Evolutionary conservation across 768 basidiomycete species (phyloP).

Genomic region (Hygrophoropsis aurantiaca): DNA sequence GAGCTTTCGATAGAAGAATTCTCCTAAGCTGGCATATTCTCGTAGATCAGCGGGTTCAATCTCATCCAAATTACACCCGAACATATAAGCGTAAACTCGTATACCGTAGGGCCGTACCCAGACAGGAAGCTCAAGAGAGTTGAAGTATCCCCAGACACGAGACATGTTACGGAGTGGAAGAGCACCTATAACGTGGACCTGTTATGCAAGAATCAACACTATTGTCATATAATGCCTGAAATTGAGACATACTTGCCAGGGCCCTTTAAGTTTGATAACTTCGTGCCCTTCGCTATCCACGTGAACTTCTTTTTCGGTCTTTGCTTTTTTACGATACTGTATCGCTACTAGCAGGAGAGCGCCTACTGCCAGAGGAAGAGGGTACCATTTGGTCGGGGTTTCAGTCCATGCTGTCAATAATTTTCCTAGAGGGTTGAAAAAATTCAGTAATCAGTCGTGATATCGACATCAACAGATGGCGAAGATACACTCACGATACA

Average conservation of each 20-base stretch:
- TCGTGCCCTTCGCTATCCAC: constrained; percentile 85
- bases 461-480: constrained; percentile 1
- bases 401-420: constrained; percentile 77
- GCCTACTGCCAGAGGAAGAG: constrained; percentile 86
- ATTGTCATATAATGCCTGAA: background rate
- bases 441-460: constrained; percentile 12
- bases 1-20: constrained; percentile 91
- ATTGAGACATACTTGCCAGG: constrained; percentile 76
- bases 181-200: constrained; percentile 97
- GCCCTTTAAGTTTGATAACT: constrained; percentile 78
- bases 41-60: constrained; percentile 76
- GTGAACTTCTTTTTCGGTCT: constrained; percentile 60
- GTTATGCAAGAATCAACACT: constrained; percentile 4
- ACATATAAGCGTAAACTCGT: constrained; percentile 80
- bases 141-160: constrained; percentile 96
- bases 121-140: constrained; percentile 87
- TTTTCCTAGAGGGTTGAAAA: constrained; percentile 50
- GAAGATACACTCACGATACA: constrained; percentile 48
- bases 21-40: constrained; percentile 85
- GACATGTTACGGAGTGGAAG: constrained; percentile 93
- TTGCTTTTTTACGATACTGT: constrained; percentile 66
- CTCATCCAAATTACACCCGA: constrained; percentile 93
- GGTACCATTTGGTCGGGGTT: constrained; percentile 95
- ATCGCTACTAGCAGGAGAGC: constrained; percentile 82
- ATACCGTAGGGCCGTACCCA: constrained; percentile 95